Base-by-base conservation (phyloP, 768 basidiomycete genomes). In the Phylloporus scabripes region DNA sequence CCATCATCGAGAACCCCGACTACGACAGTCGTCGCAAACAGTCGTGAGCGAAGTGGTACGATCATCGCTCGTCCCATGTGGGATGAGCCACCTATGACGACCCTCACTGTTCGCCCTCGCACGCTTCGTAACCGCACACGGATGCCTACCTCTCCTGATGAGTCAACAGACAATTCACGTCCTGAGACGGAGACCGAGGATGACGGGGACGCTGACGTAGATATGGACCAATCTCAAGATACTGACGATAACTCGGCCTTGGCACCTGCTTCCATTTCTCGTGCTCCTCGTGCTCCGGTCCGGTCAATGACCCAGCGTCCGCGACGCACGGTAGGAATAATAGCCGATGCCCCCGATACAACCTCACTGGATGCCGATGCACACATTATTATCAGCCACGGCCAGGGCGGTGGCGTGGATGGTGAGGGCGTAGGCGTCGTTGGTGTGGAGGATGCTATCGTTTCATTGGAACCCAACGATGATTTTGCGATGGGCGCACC, bases 401-500 rank as follows among this genome's bases (percentile, higher is more conserved):
- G 67, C 11, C 69, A 64, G n/a, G 74, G 67, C 6, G 59, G 55
- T 1, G 69, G 70, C 17, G 66, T 67, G 1, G 74, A 69, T 14
- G 62, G 56, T 32, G 79, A 74, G 0, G 72, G 68, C 5, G 79
- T 77, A 8, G 63, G 59, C 2, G 61, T 68, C 7, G 64, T 66
- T 24, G 77, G 79, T 0, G 83, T 87, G 12, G 85, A 87, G 47
- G 85, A 85, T 51, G 87, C 84, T 1, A 81, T 90, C 34, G 87
- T 87, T 7, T 79, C 79, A 3, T 67, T 90, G 36, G 86, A 88
- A 34, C 76, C 80, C n/a, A 90, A 90, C 53, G 90, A 92, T 57
- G 87, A 88, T 64, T 87, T 92, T 55, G 87, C 85, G 5, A 88
- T 91, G 83, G 90, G 90, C 41, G 90, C 90, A 0, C 90, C 90